Conservation (phyloP, 2,329 filamentous ascomycete genomes). For the Aspergillus neoniger region DNA sequence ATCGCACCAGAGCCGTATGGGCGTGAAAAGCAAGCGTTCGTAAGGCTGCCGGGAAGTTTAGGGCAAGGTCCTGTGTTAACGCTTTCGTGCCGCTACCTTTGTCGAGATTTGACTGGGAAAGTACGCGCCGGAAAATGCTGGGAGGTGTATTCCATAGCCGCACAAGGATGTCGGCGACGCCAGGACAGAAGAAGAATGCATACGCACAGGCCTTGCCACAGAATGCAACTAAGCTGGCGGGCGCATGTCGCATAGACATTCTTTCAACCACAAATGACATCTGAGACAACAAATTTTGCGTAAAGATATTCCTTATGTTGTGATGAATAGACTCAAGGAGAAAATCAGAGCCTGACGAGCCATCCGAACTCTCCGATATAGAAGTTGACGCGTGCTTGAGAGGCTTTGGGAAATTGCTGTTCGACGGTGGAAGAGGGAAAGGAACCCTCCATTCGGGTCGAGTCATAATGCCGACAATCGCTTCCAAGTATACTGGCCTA, state of each 20-base stretch:
- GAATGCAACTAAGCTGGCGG: conserved; percentile 75
- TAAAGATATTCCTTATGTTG: conserved; percentile 85
- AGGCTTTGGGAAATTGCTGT: conserved; percentile 35
- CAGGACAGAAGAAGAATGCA: conserved; percentile 89
- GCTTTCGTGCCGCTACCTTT: conserved; percentile 52
- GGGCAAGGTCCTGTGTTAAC: conserved; percentile 63
- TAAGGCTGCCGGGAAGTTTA: conserved; percentile 69
- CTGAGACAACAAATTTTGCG: conserved; percentile 77
- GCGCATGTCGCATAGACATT: conserved; percentile 75
- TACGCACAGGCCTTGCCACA: conserved; percentile 89
- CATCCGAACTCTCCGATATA: conserved; percentile 59
- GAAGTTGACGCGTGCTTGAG: conserved; percentile 45
- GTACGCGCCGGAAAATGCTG: conserved; percentile 68
- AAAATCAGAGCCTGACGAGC: conserved; percentile 62
- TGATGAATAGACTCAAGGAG: conserved; percentile 77
- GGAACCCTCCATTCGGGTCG: conserved; percentile 82
- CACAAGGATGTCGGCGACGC: conserved; percentile 78
- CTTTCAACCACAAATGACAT: conserved; percentile 87
- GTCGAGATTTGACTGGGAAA: conserved; percentile 68
- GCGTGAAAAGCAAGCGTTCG: conserved; percentile 64
- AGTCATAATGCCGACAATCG: conserved; percentile 78
- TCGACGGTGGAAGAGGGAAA: conserved; percentile 60
- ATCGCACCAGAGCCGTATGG: conserved; percentile 60
- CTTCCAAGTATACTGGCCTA: conserved; percentile 76
- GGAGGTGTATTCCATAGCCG: conserved; percentile 75